Evolutionary conservation across 1,139 yeast species (phyloP).

Genomic region (Candida glucosophila): DNA sequence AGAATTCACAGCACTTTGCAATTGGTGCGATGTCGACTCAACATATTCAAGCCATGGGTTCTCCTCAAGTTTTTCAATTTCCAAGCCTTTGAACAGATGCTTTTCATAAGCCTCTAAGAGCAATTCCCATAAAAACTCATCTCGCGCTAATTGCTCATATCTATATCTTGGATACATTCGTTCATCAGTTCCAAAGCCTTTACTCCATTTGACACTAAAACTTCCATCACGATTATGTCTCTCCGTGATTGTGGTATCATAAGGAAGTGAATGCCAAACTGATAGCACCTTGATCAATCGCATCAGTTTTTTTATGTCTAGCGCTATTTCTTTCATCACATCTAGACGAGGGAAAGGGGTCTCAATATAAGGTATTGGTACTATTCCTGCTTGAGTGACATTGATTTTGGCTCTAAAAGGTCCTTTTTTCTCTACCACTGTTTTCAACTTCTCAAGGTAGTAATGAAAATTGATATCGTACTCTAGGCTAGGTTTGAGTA

Average conservation of each 20-base stretch:
- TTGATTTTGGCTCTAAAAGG: constrained; percentile 27
- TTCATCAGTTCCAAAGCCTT: constrained; percentile 20
- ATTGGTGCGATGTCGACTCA: constrained; percentile 10
- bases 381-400: constrained; percentile 24
- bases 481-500: constrained; percentile 30
- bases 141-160: constrained; percentile 18
- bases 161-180: constrained; percentile 20
- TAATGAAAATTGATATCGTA: constrained; percentile 25
- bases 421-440: constrained; percentile 24
- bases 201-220: constrained; percentile 18
- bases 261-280: constrained; percentile 19
- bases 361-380: constrained; percentile 19
- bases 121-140: constrained; percentile 31
- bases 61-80: constrained; percentile 11
- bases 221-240: constrained; percentile 16
- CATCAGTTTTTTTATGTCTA: constrained; percentile 25
- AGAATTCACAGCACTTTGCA: constrained; percentile 9
- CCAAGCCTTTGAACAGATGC: constrained; percentile 4
- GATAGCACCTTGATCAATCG: constrained; percentile 12
- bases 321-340: constrained; percentile 19
- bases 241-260: constrained; percentile 11
- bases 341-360: constrained; percentile 16
- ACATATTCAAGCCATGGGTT: constrained; percentile 20
- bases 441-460: constrained; percentile 12
- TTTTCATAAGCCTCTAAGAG: constrained; percentile 1